These are phyloP conservation scores for Cornus kousa DNA, from an alignment of 148 eudicot species.

Conservation along the genomic window DNA sequence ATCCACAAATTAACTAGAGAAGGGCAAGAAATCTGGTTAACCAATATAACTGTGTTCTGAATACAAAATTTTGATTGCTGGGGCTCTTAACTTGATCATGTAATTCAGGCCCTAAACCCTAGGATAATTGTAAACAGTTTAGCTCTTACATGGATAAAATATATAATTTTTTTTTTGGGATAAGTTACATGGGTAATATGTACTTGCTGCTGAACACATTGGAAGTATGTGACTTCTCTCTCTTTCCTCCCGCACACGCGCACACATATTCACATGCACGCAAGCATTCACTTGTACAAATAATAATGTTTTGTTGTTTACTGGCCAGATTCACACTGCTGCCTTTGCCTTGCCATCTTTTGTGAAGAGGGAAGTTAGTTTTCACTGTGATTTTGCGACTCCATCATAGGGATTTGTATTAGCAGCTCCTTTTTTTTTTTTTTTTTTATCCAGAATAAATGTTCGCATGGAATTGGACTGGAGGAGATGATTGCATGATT, in stretches of 20 bases:
- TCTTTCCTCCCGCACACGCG: not conserved
- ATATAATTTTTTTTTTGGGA: too few relatives aligned
- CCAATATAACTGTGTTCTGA: too few relatives aligned
- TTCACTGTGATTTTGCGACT: constrained; percentile 31
- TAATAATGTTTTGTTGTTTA: not conserved
- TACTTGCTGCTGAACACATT: not conserved
- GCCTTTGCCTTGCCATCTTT: constrained; percentile 88
- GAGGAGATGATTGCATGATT: not conserved
- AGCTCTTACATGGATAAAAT: not conserved
- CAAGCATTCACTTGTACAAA: not conserved
- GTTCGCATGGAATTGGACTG: not conserved
- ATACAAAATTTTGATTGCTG: not conserved
- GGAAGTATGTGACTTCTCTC: not conserved
- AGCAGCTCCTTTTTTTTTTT: not conserved
- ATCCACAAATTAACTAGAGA: not conserved
- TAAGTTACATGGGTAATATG: not conserved
- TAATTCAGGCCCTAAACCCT: not conserved
- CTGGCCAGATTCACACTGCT: constrained; percentile 71
- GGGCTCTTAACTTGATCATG: not conserved
- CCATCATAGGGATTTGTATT: not conserved
- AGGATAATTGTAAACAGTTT: not conserved
- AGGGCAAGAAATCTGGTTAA: not conserved
- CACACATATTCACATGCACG: not conserved
- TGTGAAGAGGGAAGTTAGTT: constrained; percentile 63
- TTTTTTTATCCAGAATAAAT: not conserved